Evolutionary conservation across 2,329 filamentous ascomycete species (phyloP).

Genomic region (Fusarium sp.): DNA sequence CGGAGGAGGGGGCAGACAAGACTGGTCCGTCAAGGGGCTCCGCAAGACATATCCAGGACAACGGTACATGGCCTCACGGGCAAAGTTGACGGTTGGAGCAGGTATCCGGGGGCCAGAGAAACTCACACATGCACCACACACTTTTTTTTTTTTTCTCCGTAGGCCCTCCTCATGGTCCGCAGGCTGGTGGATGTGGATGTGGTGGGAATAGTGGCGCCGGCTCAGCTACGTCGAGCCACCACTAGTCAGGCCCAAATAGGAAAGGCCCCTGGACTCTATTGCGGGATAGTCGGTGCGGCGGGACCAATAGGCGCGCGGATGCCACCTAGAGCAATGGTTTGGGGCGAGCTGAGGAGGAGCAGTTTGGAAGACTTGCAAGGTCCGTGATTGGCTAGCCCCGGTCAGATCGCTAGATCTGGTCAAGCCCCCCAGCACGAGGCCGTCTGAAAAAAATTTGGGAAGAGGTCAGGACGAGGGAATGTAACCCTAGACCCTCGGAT

Average conservation of each 20-base stretch:
- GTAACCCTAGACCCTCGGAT: constrained; percentile 29
- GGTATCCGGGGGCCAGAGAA: constrained; percentile 6
- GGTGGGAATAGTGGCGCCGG: constrained; percentile 30
- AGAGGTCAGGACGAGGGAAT: constrained; percentile 19
- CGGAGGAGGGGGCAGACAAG: constrained; percentile 20
- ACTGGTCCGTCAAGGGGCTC: constrained; percentile 7
- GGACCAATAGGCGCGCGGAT: constrained; percentile 51
- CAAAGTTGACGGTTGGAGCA: constrained; percentile 26
- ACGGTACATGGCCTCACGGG: constrained; percentile 4
- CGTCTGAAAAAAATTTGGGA: constrained; percentile 42
- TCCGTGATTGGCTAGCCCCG: constrained; percentile 22
- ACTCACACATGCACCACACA: background rate
- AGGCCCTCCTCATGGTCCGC: constrained; percentile 23
- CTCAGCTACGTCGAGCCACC: constrained; percentile 48
- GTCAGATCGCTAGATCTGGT: constrained; percentile 38
- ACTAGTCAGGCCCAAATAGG: constrained; percentile 47
- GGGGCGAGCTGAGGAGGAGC: constrained; percentile 47
- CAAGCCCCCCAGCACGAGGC: constrained; percentile 38
- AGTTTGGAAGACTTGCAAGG: constrained; percentile 12
- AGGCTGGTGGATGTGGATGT: constrained; percentile 18
- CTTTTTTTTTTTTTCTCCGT: background rate
- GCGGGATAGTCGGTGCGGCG: constrained; percentile 38
- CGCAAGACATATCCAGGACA: background rate
- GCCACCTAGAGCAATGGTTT: constrained; percentile 38
- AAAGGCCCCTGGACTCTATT: constrained; percentile 38